phyloP scores from a whole-genome alignment of 2,329 filamentous ascomycete genomes.

The Epichloe coenophiala region DNA sequence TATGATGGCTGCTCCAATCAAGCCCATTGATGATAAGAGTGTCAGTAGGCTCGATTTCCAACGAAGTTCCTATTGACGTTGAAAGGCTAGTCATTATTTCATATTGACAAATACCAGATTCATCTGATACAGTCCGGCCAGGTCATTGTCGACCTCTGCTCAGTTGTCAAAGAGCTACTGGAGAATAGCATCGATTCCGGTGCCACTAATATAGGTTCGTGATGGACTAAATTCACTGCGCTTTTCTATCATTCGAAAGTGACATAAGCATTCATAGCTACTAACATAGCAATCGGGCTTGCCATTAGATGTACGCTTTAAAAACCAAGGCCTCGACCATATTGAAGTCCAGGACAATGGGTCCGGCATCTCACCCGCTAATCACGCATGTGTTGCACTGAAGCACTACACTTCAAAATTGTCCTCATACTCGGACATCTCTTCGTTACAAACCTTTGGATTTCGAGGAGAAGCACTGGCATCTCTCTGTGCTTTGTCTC shows the following conservation, averaged over 20 bases:
- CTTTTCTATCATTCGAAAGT: neutral
- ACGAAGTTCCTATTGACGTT: neutral
- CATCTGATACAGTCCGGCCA: constrained; percentile 98
- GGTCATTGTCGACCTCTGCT: constrained; percentile 92
- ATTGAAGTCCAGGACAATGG: constrained; percentile 99
- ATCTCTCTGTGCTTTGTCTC: constrained; percentile 82
- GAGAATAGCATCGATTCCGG: constrained; percentile 93
- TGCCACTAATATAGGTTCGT: constrained; percentile 66
- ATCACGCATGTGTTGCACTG: constrained; percentile 75
- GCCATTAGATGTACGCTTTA: constrained; percentile 76
- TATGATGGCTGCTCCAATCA: constrained; percentile 63
- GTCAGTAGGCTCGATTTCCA: constrained; percentile 31
- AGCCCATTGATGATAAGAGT: constrained; percentile 80
- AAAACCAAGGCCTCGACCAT: constrained; percentile 81
- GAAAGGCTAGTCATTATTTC: neutral
- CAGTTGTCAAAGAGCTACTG: constrained; percentile 90
- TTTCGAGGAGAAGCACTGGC: constrained; percentile 94
- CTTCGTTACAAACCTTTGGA: constrained; percentile 77
- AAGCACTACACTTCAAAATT: constrained; percentile 98
- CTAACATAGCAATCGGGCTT: neutral
- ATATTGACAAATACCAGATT: constrained; percentile 35
- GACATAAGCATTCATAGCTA: neutral
- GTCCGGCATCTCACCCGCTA: constrained; percentile 68
- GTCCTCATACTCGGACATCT: constrained; percentile 74
- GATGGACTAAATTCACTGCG: neutral